phyloP scores from a whole-genome alignment of 2,329 filamentous ascomycete species.

The Penicillium sp. region DNA sequence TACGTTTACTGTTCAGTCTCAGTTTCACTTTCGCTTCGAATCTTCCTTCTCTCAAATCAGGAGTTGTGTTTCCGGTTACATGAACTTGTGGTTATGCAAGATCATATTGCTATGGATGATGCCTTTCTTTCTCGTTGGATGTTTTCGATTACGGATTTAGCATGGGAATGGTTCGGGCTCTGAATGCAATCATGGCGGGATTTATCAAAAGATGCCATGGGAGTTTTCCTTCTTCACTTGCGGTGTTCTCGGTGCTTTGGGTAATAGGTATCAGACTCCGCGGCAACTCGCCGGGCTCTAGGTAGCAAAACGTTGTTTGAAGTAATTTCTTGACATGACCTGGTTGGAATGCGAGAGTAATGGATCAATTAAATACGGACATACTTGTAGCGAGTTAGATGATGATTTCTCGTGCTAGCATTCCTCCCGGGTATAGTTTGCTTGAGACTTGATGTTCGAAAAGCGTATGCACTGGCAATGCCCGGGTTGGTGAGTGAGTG shows the following conservation, averaged over 20 bases:
- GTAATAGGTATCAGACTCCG: background rate
- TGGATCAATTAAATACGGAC: background rate
- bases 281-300: background rate
- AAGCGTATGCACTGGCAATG: no score
- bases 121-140: background rate
- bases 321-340: background rate
- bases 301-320: background rate
- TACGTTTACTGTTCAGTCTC: background rate
- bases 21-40: background rate
- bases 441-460: no score
- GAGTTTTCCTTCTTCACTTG: constrained; percentile 3
- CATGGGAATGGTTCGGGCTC: constrained; percentile 1
- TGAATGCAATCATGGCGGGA: constrained; percentile 1
- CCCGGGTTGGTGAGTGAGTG: no score
- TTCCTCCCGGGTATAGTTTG: no score
- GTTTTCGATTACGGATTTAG: background rate
- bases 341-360: background rate
- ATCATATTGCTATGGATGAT: background rate
- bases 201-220: constrained; percentile 8
- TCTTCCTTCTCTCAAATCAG: background rate
- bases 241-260: background rate
- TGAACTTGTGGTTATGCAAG: background rate
- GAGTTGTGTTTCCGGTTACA: background rate
- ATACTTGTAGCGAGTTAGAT: background rate
- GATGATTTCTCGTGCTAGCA: background rate